Conservation (phyloP, 352 stramenopile species). For the Pythium plurisporium region DNA sequence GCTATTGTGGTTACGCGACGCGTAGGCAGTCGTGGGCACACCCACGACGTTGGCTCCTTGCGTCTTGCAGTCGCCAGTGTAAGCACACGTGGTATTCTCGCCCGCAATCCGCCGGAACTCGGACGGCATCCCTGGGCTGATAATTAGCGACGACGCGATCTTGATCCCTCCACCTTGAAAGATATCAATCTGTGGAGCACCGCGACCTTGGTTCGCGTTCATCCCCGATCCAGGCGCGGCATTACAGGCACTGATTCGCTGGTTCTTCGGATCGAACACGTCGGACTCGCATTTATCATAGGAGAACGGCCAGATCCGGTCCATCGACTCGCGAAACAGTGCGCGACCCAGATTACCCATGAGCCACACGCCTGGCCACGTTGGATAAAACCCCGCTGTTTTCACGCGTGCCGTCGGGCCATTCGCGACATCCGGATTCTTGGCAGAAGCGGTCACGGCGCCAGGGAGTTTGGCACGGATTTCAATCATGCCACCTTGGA, state of each 20-base stretch:
- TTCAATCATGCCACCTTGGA: slow-evolving; percentile 92
- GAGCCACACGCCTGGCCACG: slow-evolving; percentile 95
- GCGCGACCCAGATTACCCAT: slow-evolving; percentile 94
- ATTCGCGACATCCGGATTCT: slow-evolving; percentile 25
- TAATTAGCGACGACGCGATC: slow-evolving; percentile 89
- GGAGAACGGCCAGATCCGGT: slow-evolving; percentile 95
- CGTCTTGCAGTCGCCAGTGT: slow-evolving; percentile 37
- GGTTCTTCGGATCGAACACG: slow-evolving; percentile 58
- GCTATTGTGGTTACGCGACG: slow-evolving; percentile 45
- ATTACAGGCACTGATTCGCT: slow-evolving; percentile 89
- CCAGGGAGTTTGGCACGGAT: slow-evolving; percentile 83
- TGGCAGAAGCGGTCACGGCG: slow-evolving; percentile 38
- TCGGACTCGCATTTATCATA: slow-evolving; percentile 90
- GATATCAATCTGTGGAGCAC: slow-evolving; percentile 95
- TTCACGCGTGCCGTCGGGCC: neutral
- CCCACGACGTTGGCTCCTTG: slow-evolving; percentile 38
- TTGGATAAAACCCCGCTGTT: slow-evolving; percentile 53
- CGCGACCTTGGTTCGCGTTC: slow-evolving; percentile 84
- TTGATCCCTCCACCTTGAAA: slow-evolving; percentile 82
- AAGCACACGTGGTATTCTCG: slow-evolving; percentile 30
- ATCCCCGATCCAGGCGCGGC: slow-evolving; percentile 87
- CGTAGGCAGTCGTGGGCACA: slow-evolving; percentile 38
- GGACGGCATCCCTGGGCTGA: slow-evolving; percentile 63
- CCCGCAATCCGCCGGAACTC: slow-evolving; percentile 36
- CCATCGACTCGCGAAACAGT: slow-evolving; percentile 92